Evolutionary conservation across 1,139 yeast genomes (phyloP).

Genomic region (Geotrichum europaeum): DNA sequence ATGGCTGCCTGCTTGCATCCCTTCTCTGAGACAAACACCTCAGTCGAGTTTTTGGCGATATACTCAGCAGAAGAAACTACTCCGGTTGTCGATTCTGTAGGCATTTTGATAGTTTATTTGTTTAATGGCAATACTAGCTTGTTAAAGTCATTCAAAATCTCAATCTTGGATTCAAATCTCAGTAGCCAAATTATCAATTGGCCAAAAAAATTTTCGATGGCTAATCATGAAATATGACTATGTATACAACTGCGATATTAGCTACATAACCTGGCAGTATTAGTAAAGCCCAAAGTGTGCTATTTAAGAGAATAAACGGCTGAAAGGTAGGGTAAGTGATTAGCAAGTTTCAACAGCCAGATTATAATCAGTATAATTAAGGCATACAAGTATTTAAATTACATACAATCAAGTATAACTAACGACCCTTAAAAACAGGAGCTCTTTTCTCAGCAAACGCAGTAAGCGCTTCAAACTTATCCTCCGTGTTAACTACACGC

Average conservation of each 20-base stretch:
- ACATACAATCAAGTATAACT: constrained; percentile 1
- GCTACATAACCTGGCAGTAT: neutral
- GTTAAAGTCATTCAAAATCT: neutral
- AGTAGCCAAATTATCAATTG: neutral
- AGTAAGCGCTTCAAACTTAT: constrained; percentile 32
- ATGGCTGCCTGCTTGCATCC: constrained; percentile 32
- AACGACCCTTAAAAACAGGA: constrained; percentile 31
- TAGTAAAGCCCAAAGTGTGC: neutral
- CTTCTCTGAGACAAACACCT: constrained; percentile 14
- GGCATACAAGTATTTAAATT: neutral
- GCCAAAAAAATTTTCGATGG: neutral
- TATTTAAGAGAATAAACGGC: neutral
- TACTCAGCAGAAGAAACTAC: constrained; percentile 15
- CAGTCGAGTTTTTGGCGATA: constrained; percentile 11
- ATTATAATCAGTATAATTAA: neutral
- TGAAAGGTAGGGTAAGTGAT: neutral
- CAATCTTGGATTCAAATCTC: neutral
- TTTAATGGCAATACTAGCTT: neutral
- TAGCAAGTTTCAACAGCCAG: neutral
- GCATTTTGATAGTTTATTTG: neutral
- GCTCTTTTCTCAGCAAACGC: constrained; percentile 30
- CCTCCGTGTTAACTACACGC: constrained; percentile 30
- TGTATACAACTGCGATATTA: neutral
- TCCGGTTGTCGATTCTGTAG: constrained; percentile 2
- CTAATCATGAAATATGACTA: neutral